A percentile compares a stretch with the other conserved stretches of the same genome.
These are phyloP conservation scores for Aspergillus sp. DNA, from an alignment of 2,329 filamentous ascomycete species.

Conservation along the genomic window DNA sequence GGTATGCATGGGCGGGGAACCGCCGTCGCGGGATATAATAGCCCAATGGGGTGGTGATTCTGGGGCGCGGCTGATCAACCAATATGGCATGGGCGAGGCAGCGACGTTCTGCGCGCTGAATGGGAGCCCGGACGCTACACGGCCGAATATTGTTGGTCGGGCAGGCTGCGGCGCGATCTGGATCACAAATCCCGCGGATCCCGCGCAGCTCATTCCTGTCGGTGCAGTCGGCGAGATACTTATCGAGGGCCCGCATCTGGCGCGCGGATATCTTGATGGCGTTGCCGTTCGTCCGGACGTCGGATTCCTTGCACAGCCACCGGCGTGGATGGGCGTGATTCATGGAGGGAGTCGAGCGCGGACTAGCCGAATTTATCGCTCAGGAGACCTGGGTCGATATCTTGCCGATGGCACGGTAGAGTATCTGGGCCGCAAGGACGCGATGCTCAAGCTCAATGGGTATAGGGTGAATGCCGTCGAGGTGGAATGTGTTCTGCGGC, in stretches of 20 bases:
- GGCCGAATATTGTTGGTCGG: constrained; percentile 12
- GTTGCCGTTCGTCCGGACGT: constrained; percentile 19
- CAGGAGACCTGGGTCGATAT: constrained; percentile 32
- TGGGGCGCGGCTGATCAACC: constrained; percentile 28
- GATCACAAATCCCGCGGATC: constrained; percentile 24
- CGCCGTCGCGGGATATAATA: background rate
- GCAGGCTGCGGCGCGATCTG: background rate
- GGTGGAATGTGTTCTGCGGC: constrained; percentile 28
- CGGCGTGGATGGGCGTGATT: background rate
- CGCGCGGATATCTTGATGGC: constrained; percentile 32
- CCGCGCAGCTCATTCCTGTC: constrained; percentile 28
- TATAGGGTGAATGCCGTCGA: constrained; percentile 28
- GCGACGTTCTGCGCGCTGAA: constrained; percentile 32
- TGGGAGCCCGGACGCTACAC: constrained; percentile 18
- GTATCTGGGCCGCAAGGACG: constrained; percentile 34
- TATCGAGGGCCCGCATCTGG: constrained; percentile 34
- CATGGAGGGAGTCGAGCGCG: background rate
- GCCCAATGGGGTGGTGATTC: constrained; percentile 22
- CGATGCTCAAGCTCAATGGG: constrained; percentile 32
- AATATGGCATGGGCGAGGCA: constrained; percentile 35
- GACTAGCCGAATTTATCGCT: constrained; percentile 27
- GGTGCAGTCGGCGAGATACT: constrained; percentile 36
- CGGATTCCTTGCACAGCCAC: constrained; percentile 20
- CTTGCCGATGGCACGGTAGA: constrained; percentile 29
- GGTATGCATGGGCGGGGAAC: background rate